Evolutionary conservation across 139 green algal genomes (phyloP).

Genomic region (Picochlorum sp.): DNA sequence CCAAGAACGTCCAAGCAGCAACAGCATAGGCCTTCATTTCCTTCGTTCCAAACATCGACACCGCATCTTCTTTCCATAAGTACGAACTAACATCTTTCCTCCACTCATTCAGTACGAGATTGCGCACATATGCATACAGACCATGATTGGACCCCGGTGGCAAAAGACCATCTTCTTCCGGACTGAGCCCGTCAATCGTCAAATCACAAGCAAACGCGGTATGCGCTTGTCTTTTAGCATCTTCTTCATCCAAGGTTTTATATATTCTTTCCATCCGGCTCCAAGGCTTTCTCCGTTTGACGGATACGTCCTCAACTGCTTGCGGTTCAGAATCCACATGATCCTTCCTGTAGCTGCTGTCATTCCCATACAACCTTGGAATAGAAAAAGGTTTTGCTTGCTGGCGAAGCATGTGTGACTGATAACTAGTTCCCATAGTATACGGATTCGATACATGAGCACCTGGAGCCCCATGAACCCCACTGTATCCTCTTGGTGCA

Average conservation of each 20-base stretch:
- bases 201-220: slow-evolving; percentile 17
- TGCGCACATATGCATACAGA: slow-evolving; percentile 56
- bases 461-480: too few species aligned
- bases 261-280: background rate
- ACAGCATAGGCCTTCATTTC: slow-evolving; percentile 17
- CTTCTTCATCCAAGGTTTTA: background rate
- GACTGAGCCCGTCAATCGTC: slow-evolving; percentile 18
- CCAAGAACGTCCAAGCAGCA: slow-evolving; percentile 57
- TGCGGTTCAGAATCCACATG: too few species aligned
- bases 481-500: too few species aligned
- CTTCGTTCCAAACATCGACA: background rate
- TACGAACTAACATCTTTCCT: slow-evolving; percentile 24
- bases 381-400: too few species aligned
- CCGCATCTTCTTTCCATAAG: slow-evolving; percentile 39
- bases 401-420: too few species aligned
- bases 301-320: background rate
- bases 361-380: too few species aligned
- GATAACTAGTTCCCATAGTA: too few species aligned
- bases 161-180: slow-evolving; percentile 40
- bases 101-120: slow-evolving; percentile 46
- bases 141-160: slow-evolving; percentile 23
- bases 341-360: too few species aligned
- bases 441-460: too few species aligned
- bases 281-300: background rate
- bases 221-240: background rate